phyloP scores from a whole-genome alignment of 352 stramenopile species.

The Phytophthora sansomeana region DNA sequence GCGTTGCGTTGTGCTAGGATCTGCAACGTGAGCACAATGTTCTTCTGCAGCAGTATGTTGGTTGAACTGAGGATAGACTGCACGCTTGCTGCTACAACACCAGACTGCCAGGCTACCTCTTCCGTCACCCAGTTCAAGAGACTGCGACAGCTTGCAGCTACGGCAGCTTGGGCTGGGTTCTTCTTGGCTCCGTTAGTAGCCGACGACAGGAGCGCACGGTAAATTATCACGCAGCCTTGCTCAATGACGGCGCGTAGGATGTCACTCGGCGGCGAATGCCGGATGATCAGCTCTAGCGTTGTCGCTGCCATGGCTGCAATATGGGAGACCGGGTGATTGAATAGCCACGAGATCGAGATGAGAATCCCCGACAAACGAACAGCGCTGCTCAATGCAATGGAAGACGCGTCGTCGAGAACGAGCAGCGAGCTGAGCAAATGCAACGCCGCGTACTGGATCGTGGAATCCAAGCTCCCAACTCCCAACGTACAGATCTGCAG shows the following conservation, averaged over 20 bases:
- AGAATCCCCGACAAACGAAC: constrained; percentile 49
- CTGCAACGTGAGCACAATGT: constrained; percentile 51
- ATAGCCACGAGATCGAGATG: constrained; percentile 52
- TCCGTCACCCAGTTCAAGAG: constrained; percentile 40
- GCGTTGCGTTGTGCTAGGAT: constrained; percentile 42
- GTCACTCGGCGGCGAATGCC: constrained; percentile 39
- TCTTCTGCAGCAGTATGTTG: constrained; percentile 51
- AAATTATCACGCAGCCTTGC: constrained; percentile 56
- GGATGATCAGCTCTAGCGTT: constrained; percentile 27
- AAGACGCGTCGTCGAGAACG: constrained; percentile 20
- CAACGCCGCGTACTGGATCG: constrained; percentile 29
- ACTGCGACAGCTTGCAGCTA: constrained; percentile 26
- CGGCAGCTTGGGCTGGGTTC: constrained; percentile 15
- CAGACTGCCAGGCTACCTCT: constrained; percentile 35
- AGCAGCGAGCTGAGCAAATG: constrained; percentile 32
- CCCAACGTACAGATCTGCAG: constrained; percentile 33
- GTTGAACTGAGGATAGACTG: constrained; percentile 43
- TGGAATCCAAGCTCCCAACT: constrained; percentile 10
- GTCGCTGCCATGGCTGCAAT: constrained; percentile 31
- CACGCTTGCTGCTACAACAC: constrained; percentile 35
- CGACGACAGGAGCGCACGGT: constrained; percentile 20
- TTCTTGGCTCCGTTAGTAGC: constrained; percentile 11
- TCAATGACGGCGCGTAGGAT: constrained; percentile 51
- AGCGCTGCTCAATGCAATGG: constrained; percentile 25
- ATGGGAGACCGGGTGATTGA: constrained; percentile 26